phyloP scores from a whole-genome alignment of 139 green algal species.

The Nannochloris sp. region DNA sequence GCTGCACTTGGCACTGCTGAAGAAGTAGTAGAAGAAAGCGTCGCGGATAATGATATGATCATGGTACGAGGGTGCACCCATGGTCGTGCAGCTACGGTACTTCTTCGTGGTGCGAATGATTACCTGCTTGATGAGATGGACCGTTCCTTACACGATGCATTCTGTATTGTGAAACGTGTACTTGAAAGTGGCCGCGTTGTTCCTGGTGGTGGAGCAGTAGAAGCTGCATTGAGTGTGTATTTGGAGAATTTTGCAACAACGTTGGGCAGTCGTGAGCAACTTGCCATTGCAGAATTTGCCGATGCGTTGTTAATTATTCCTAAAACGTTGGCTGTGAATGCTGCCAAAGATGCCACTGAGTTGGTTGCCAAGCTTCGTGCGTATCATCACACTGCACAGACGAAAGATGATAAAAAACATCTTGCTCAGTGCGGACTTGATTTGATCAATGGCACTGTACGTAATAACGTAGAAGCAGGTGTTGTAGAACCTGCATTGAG shows the following conservation, averaged over 20 bases:
- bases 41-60: constrained; percentile 76
- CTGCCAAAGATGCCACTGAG: constrained; percentile 91
- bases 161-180: constrained; percentile 97
- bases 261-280: constrained; percentile 91
- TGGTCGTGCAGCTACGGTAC: constrained; percentile 45
- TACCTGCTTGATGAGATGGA: constrained; percentile 99
- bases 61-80: constrained; percentile 61
- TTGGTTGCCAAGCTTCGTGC: constrained; percentile 89
- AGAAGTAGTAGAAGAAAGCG: constrained; percentile 61
- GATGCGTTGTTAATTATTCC: constrained; percentile 85
- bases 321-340: constrained; percentile 93
- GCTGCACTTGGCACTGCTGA: constrained; percentile 58
- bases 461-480: constrained; percentile 89
- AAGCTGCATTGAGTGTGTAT: constrained; percentile 88
- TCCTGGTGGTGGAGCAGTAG: constrained; percentile 86
- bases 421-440: constrained; percentile 69
- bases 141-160: constrained; percentile 89
- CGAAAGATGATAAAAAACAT: constrained; percentile 48
- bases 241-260: constrained; percentile 94
- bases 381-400: constrained; percentile 87
- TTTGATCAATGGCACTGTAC: constrained; percentile 58
- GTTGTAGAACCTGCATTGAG: constrained; percentile 92
- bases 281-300: constrained; percentile 93
- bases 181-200: constrained; percentile 90
- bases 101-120: constrained; percentile 96